These are phyloP conservation scores for Sesbania bispinosa DNA, from an alignment of 306 rosid species.

Conservation along the genomic window DNA sequence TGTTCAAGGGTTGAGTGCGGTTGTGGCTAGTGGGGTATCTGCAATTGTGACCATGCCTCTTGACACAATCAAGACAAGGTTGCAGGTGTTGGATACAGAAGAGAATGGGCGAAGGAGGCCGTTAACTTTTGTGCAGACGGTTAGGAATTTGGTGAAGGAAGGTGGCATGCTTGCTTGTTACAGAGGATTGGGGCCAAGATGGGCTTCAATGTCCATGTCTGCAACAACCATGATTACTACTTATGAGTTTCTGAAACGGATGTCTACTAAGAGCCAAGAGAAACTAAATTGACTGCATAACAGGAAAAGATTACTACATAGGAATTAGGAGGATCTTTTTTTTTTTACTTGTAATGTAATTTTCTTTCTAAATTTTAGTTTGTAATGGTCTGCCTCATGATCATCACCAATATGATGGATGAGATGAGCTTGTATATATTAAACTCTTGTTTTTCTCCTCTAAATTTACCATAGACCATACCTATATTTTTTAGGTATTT, in stretches of 20 bases:
- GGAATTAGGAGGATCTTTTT: constrained; percentile 10
- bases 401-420: not conserved
- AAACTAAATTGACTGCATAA: constrained; percentile 16
- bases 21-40: constrained; percentile 87
- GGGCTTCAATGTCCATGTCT: constrained; percentile 97
- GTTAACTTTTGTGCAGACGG: constrained; percentile 58
- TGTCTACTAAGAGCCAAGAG: constrained; percentile 70
- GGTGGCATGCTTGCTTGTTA: constrained; percentile 89
- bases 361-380: constrained; percentile 23
- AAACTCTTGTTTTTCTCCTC: not conserved
- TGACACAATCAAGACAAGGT: constrained; percentile 83
- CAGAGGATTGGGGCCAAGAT: constrained; percentile 92
- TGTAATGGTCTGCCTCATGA: constrained; percentile 14
- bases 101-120: constrained; percentile 77
- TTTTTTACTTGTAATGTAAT: not conserved
- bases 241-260: constrained; percentile 82
- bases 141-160: constrained; percentile 68
- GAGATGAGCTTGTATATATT: constrained; percentile 20
- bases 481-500: not conserved
- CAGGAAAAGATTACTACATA: not conserved
- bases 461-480: not conserved
- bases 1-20: constrained; percentile 85
- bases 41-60: constrained; percentile 90
- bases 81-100: constrained; percentile 87
- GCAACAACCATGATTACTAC: constrained; percentile 95